A percentile compares a stretch with the other conserved stretches of the same genome.
Conservation (phyloP, 2,329 filamentous ascomycete genomes). For the Calonectria multiphialidica region DNA sequence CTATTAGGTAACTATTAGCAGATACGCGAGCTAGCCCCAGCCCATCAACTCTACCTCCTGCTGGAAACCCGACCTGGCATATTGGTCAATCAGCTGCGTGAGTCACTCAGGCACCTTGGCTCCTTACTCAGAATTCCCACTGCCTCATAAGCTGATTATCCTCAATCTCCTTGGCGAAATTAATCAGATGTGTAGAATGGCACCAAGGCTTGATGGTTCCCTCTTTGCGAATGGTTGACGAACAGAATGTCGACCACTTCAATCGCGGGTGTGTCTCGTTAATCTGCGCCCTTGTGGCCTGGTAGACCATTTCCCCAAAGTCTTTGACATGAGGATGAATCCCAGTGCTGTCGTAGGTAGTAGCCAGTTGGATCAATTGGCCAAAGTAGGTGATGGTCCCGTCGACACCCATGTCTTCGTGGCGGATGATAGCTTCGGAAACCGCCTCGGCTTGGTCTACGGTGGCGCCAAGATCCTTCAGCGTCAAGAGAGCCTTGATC, state of each 20-base stretch:
- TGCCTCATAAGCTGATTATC: background rate
- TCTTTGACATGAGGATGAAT: slow-evolving; percentile 60
- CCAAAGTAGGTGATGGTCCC: slow-evolving; percentile 46
- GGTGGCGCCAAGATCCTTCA: slow-evolving; percentile 60
- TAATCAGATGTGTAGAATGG: slow-evolving; percentile 72
- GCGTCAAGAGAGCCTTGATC: slow-evolving; percentile 58
- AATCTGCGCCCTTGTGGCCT: slow-evolving; percentile 69
- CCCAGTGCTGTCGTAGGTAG: slow-evolving; percentile 65
- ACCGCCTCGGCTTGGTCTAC: slow-evolving; percentile 51
- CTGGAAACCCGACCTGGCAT: background rate
- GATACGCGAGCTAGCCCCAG: too few relatives aligned
- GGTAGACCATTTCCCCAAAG: slow-evolving; percentile 70
- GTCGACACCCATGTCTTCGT: too few relatives aligned
- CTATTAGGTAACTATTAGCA: background rate
- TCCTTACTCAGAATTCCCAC: background rate
- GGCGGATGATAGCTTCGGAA: too few relatives aligned
- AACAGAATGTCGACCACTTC: slow-evolving; percentile 75
- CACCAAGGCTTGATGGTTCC: slow-evolving; percentile 75
- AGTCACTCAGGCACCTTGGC: background rate
- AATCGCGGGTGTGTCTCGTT: slow-evolving; percentile 66
- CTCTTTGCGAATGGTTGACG: slow-evolving; percentile 70
- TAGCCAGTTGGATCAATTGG: slow-evolving; percentile 72
- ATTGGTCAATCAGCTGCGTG: background rate
- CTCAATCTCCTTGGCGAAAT: slow-evolving; percentile 67
- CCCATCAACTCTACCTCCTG: background rate